Evolutionary conservation across 352 stramenopile genomes (phyloP).

Genomic region (Stramenopiles sp.): DNA sequence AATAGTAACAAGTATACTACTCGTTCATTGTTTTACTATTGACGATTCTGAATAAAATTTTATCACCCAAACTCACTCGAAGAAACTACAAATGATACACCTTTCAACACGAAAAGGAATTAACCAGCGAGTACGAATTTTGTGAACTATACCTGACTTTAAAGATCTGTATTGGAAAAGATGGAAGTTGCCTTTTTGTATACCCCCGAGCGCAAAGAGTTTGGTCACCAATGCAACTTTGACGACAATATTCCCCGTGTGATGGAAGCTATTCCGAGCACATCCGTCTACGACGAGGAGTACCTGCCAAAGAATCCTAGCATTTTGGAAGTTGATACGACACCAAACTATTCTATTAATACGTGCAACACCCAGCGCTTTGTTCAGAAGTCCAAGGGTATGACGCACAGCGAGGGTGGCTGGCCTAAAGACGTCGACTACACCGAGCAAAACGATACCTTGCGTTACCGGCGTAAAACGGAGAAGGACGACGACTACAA

Average conservation of each 20-base stretch:
- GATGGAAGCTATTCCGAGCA: constrained; percentile 60
- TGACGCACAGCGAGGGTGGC: constrained; percentile 80
- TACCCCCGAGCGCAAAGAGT: constrained; percentile 66
- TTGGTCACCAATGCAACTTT: constrained; percentile 75
- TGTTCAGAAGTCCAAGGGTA: constrained; percentile 70
- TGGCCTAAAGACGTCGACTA: constrained; percentile 92
- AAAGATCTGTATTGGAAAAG: no score
- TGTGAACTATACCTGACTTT: no score
- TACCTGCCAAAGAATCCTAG: constrained; percentile 64
- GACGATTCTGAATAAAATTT: no score
- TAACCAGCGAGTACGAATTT: no score
- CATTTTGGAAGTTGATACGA: constrained; percentile 60
- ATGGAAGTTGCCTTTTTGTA: constrained; percentile 72
- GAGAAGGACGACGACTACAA: constrained; percentile 94
- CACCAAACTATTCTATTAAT: constrained; percentile 65
- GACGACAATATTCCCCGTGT: constrained; percentile 60
- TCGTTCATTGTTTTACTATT: no score
- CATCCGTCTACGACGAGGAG: constrained; percentile 56
- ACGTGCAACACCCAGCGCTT: constrained; percentile 79
- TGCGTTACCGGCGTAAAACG: constrained; percentile 84
- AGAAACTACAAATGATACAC: no score
- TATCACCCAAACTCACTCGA: no score
- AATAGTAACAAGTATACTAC: no score
- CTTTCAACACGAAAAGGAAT: no score
- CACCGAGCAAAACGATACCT: constrained; percentile 81